Evolutionary conservation across 306 rosid species (phyloP).

Genomic region (Mimosa pudica): DNA sequence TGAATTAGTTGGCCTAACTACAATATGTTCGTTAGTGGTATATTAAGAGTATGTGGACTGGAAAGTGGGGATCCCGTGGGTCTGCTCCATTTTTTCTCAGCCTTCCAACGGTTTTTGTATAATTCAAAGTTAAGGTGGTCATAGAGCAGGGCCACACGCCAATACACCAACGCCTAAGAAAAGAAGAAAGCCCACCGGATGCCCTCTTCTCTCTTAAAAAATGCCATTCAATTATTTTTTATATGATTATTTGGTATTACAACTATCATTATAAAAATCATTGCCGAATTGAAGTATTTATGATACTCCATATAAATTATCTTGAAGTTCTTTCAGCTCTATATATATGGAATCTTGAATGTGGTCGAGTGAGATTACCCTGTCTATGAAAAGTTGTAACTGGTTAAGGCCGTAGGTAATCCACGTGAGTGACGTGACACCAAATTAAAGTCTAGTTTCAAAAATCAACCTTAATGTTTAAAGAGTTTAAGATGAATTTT

Average conservation of each 20-base stretch:
- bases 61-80: neutral
- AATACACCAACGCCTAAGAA: neutral
- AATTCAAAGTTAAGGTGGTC: neutral
- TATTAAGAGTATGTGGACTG: neutral
- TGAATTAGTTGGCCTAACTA: too few species aligned
- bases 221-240: neutral
- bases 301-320: conserved; percentile 6
- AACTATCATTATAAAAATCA: neutral
- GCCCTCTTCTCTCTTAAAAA: too few species aligned
- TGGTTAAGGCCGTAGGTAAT: neutral
- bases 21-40: too few species aligned
- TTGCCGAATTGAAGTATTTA: neutral
- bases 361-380: neutral
- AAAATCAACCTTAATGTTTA: neutral
- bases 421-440: neutral
- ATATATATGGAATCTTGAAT: neutral
- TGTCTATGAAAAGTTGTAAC: neutral
- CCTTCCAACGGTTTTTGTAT: neutral
- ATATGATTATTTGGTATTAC: neutral
- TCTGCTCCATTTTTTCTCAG: neutral
- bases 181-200: neutral
- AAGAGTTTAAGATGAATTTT: neutral
- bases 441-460: neutral
- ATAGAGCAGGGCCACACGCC: neutral
- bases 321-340: conserved; percentile 11